Conservation (phyloP, 495 filamentous ascomycete genomes). For the Annulohypoxylon moriforme region DNA sequence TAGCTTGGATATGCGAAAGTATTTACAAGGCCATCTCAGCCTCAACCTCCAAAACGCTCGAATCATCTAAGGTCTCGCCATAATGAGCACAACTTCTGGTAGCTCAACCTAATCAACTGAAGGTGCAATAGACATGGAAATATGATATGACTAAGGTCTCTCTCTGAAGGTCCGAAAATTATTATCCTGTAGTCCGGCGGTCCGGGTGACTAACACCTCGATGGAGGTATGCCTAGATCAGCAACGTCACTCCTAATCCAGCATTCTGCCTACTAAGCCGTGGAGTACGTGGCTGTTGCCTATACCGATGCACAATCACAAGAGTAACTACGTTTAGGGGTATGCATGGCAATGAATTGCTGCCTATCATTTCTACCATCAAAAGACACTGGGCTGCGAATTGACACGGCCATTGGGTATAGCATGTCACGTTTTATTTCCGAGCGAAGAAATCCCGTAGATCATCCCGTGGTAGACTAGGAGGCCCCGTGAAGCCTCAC, state of each 20-base stretch:
- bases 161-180: background rate
- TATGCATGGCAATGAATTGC: background rate
- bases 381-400: background rate
- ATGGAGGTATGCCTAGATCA: background rate
- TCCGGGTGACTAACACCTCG: background rate
- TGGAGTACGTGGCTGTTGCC: background rate
- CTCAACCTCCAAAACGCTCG: too few species aligned
- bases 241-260: background rate
- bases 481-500: background rate
- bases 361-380: background rate
- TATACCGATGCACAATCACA: background rate
- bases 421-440: background rate
- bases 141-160: too few species aligned
- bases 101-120: too few species aligned
- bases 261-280: background rate
- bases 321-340: background rate
- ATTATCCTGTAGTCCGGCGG: background rate
- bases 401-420: background rate
- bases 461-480: background rate
- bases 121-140: too few species aligned
- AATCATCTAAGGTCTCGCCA: too few species aligned
- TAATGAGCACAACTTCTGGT: too few species aligned
- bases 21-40: too few species aligned
- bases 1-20: too few species aligned
- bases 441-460: background rate